Evolutionary conservation across 805 yeast genomes (phyloP), one percentile per base, ranked within the genome.

Genomic region (Lipomyces orientalis): DNA sequence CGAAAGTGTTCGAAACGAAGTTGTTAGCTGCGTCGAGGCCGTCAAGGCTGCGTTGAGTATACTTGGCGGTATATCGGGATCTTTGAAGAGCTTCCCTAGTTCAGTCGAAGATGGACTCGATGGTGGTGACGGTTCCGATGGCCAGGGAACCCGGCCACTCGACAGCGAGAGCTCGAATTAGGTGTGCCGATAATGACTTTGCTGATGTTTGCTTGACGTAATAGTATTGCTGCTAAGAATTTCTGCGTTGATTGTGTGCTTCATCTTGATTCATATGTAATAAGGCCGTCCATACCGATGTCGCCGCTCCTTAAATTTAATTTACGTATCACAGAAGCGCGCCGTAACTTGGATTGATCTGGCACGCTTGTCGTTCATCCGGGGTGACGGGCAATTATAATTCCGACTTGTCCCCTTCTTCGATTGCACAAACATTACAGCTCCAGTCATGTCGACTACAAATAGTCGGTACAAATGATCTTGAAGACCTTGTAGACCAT

Each of bases 1-100:
- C 33, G 69, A 66, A 35, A 25, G 46, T 51, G 58, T 54, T 14
- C 56, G 69, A n/a, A 46, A 4, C 19, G 69, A 66, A 33, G 64
- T 66, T 31, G 60, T 60, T 22, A 19, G 51, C 19, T 66, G 69
- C 56, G 64, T 66, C 22, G 69, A 63, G 29, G 63, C 66, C 31
- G 69, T 66, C 39, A 60, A 57, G 37, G 64, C 66, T 1, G 69
- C 69, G 52, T 33, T 66, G 51, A 62, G 63, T 19, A 29, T 62
- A 14, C 64, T 66, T 6, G 66, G 56, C 12, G 61, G 60, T 10
- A 37, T 54, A 33, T 7, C 58, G 4, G 52, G 51, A 4, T 9
- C 55, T 4, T 25, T 52, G 34, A 31, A 25, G 9, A 33, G 55
- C 22, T 43, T 43, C 6, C 16, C 49, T 43, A 19, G 49, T n/a